A percentile compares a stretch with the other conserved stretches of the same genome.
These are phyloP conservation scores for Aspergillus hancockii DNA, from an alignment of 495 filamentous ascomycete species.

Conservation along the genomic window DNA sequence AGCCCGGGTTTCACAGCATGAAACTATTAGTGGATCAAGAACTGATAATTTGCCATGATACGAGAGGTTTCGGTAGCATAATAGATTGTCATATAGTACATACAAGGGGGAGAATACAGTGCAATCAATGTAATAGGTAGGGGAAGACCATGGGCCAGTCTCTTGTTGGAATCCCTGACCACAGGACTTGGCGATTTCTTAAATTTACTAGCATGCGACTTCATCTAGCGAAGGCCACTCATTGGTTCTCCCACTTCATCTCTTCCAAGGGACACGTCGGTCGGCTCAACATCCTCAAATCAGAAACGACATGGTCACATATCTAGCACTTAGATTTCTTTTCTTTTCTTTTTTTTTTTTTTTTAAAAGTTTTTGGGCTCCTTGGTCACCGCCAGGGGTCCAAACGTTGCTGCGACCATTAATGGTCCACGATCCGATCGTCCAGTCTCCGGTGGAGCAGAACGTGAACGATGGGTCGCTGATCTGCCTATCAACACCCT, in stretches of 20 bases:
- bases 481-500: slow-evolving; percentile 29
- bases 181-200: slow-evolving; percentile 1
- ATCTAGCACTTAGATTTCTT: not conserved
- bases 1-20: not conserved
- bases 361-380: not conserved
- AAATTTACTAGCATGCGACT: not conserved
- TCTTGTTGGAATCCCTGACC: not conserved
- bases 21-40: not conserved
- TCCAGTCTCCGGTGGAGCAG: slow-evolving; percentile 31
- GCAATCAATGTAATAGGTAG: no score
- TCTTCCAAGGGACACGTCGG: not conserved
- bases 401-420: slow-evolving; percentile 7
- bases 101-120: no score
- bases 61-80: not conserved
- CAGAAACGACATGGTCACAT: not conserved
- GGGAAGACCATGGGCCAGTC: no score
- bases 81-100: no score
- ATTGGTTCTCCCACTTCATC: not conserved
- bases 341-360: no score
- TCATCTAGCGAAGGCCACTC: not conserved
- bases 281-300: not conserved
- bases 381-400: not conserved
- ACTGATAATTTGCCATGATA: not conserved
- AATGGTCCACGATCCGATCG: slow-evolving; percentile 11
- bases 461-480: slow-evolving; percentile 28